These are phyloP conservation scores for Oemleria cerasiformis DNA, from an alignment of 306 rosid genomes.

Conservation along the genomic window DNA sequence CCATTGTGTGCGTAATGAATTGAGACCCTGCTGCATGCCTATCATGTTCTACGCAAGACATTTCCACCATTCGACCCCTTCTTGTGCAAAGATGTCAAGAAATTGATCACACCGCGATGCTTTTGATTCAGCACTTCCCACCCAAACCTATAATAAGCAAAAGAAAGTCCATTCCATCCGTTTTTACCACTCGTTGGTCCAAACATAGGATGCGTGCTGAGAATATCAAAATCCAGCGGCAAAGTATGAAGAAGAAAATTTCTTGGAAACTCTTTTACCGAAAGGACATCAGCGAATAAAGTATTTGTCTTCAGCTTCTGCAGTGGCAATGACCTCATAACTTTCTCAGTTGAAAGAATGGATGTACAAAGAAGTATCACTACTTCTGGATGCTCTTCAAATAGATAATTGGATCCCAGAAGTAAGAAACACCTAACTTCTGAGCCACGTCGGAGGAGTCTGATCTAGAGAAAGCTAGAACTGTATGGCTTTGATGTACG, in stretches of 20 bases:
- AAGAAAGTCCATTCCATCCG: neutral
- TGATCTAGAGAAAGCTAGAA: conserved; percentile 11
- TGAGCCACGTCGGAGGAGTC: neutral
- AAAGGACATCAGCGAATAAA: conserved; percentile 5
- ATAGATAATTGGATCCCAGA: neutral
- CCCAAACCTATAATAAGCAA: neutral
- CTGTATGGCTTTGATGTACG: neutral
- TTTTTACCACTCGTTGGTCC: conserved; percentile 9
- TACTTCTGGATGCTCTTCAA: neutral
- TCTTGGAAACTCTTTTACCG: conserved; percentile 11
- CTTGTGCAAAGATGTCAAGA: conserved; percentile 2
- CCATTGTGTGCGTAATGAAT: neutral
- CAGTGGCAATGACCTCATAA: neutral
- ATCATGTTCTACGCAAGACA: conserved; percentile 11
- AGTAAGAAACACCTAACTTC: neutral
- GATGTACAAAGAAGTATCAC: neutral
- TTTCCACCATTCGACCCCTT: conserved; percentile 9
- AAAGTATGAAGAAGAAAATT: neutral
- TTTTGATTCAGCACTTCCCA: neutral
- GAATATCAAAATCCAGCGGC: neutral
- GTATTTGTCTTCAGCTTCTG: neutral
- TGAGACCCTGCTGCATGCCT: neutral
- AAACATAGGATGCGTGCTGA: conserved; percentile 14
- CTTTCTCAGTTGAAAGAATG: conserved; percentile 1
- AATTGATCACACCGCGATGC: neutral